Evolutionary conservation across 331 rosid genomes (phyloP).

Genomic region (Phaseolus coccineus): DNA sequence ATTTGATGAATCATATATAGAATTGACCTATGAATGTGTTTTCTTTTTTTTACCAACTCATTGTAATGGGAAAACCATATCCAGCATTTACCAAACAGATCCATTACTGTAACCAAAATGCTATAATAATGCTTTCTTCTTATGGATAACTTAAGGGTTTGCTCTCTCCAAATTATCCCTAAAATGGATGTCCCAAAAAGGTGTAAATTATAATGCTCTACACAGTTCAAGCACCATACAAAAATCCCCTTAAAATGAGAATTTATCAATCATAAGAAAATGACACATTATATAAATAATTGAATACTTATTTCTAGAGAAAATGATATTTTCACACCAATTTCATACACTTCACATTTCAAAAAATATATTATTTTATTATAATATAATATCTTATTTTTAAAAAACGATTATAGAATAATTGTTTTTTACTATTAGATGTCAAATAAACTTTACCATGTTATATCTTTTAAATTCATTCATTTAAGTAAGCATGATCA

Average conservation of each 20-base stretch:
- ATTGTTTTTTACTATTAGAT: no score
- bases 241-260: background rate
- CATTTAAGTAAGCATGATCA: slow-evolving; percentile 45
- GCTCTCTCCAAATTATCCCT: slow-evolving; percentile 24
- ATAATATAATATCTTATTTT: no score
- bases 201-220: slow-evolving; percentile 39
- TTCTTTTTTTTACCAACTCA: slow-evolving; percentile 23
- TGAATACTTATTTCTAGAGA: background rate
- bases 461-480: background rate
- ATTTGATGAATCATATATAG: slow-evolving; percentile 11
- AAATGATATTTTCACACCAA: no score
- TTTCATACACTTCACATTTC: no score
- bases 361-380: no score
- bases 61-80: slow-evolving; percentile 38
- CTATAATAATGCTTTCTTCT: slow-evolving; percentile 35
- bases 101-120: slow-evolving; percentile 27
- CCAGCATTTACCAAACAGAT: slow-evolving; percentile 47
- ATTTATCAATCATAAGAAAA: slow-evolving; percentile 42
- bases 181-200: slow-evolving; percentile 35
- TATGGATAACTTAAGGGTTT: slow-evolving; percentile 37
- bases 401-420: no score
- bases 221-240: slow-evolving; percentile 37
- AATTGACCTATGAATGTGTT: slow-evolving; percentile 15
- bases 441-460: no score
- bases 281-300: slow-evolving; percentile 38